phyloP scores from a whole-genome alignment of 2,329 filamentous ascomycete species.

The Karstenula rhodostoma region DNA sequence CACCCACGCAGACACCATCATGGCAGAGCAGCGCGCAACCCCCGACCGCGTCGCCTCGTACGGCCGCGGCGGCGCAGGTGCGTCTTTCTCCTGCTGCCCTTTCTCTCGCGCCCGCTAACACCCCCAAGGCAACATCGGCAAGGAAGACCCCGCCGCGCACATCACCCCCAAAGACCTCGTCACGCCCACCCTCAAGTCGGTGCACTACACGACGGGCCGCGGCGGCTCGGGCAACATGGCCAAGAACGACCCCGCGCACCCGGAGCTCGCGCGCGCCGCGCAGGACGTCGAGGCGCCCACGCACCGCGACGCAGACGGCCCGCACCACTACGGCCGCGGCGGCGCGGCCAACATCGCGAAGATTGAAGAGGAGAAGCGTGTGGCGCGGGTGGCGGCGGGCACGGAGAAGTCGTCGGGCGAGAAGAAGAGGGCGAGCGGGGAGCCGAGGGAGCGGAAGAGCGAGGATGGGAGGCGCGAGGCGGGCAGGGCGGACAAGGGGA shows the following conservation, averaged over 20 bases:
- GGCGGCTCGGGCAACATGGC: constrained; percentile 92
- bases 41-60: constrained; percentile 61
- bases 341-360: constrained; percentile 75
- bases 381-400: not conserved
- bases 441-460: constrained; percentile 37
- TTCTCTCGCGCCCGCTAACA: constrained; percentile 16
- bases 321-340: constrained; percentile 74
- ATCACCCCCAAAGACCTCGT: constrained; percentile 68
- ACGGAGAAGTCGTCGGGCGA: not conserved
- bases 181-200: constrained; percentile 82
- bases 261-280: constrained; percentile 73
- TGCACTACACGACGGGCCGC: constrained; percentile 88
- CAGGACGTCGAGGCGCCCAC: constrained; percentile 77
- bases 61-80: constrained; percentile 79
- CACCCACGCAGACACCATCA: constrained; percentile 33
- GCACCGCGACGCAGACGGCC: constrained; percentile 63
- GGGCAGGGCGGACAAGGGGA: constrained; percentile 43
- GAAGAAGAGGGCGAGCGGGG: not conserved
- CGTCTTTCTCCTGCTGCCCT: constrained; percentile 22
- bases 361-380: constrained; percentile 54
- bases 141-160: constrained; percentile 44
- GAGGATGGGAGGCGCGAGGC: constrained; percentile 33
- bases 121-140: constrained; percentile 58
- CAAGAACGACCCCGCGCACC: constrained; percentile 71
- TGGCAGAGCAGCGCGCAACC: constrained; percentile 14